Percentiles rank a stretch among this genome's conserved stretches.
These are phyloP conservation scores for Naganishia kalamii DNA, from an alignment of 768 basidiomycete genomes.

Conservation along the genomic window DNA sequence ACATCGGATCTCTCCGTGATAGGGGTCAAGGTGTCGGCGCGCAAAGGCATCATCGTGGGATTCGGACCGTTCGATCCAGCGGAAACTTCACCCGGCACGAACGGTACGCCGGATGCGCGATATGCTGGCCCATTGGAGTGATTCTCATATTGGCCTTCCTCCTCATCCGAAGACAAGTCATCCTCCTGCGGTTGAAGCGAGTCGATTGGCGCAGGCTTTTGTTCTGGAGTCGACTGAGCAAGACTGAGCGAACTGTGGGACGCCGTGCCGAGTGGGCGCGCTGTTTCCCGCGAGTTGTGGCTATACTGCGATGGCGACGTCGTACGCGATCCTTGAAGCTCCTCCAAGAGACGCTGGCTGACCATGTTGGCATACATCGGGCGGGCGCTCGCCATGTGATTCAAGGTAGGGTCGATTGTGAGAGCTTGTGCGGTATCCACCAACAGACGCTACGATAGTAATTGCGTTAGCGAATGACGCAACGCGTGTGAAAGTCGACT, in stretches of 20 bases:
- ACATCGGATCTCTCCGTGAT: slow-evolving; percentile 56
- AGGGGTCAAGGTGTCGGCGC: slow-evolving; percentile 52
- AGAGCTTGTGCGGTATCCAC: slow-evolving; percentile 77
- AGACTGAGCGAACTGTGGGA: not conserved
- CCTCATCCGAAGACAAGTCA: slow-evolving; percentile 2
- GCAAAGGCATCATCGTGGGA: slow-evolving; percentile 1
- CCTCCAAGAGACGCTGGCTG: not conserved
- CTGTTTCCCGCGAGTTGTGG: not conserved
- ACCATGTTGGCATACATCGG: slow-evolving; percentile 34
- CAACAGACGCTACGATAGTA: slow-evolving; percentile 62
- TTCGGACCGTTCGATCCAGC: not conserved
- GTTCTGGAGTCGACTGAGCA: not conserved
- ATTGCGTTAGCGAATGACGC: slow-evolving; percentile 26
- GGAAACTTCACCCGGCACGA: not conserved
- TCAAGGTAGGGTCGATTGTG: slow-evolving; percentile 66
- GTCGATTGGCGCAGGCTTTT: not conserved
- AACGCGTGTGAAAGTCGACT: slow-evolving; percentile 40
- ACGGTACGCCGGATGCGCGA: not conserved
- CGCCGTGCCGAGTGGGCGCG: not conserved
- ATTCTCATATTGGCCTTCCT: slow-evolving; percentile 1
- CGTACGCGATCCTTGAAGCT: not conserved
- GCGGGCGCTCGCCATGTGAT: slow-evolving; percentile 66
- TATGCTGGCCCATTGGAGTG: not conserved
- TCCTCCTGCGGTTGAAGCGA: not conserved
- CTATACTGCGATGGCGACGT: slow-evolving; percentile 8